phyloP scores from a whole-genome alignment of 306 rosid genomes.

The Hylodesmum podocarpum region DNA sequence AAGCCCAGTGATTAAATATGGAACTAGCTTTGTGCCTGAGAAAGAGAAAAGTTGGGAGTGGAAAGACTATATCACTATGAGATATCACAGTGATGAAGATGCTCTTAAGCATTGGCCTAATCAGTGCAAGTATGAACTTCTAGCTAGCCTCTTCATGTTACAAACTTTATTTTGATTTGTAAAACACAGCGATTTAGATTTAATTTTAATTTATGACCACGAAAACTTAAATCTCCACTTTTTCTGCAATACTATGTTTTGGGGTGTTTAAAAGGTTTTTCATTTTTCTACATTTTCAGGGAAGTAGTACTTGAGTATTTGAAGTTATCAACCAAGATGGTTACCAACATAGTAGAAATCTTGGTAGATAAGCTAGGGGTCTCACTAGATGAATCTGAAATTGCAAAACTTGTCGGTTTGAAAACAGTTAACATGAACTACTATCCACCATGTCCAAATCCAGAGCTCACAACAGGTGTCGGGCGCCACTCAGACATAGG shows the following conservation, averaged over 20 bases:
- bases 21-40: slow-evolving; percentile 67
- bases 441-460: too few species aligned
- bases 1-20: slow-evolving; percentile 40
- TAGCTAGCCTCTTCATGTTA: neutral
- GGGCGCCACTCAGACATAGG: too few species aligned
- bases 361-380: slow-evolving; percentile 46
- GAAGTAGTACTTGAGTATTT: slow-evolving; percentile 54
- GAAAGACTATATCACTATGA: slow-evolving; percentile 63
- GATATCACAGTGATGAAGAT: slow-evolving; percentile 45
- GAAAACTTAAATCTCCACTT: too few species aligned
- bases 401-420: slow-evolving; percentile 35
- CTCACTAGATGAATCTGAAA: slow-evolving; percentile 35
- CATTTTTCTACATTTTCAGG: slow-evolving; percentile 14
- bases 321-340: slow-evolving; percentile 43
- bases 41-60: slow-evolving; percentile 61
- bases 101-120: slow-evolving; percentile 60
- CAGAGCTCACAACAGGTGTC: too few species aligned
- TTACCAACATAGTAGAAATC: slow-evolving; percentile 35
- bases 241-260: neutral
- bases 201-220: too few species aligned
- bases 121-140: slow-evolving; percentile 47
- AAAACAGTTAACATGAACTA: slow-evolving; percentile 60
- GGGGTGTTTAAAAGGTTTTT: too few species aligned
- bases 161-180: neutral
- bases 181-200: too few species aligned